Evolutionary conservation across 352 stramenopile genomes (phyloP).

Genomic region (Pythium scleroteichum): DNA sequence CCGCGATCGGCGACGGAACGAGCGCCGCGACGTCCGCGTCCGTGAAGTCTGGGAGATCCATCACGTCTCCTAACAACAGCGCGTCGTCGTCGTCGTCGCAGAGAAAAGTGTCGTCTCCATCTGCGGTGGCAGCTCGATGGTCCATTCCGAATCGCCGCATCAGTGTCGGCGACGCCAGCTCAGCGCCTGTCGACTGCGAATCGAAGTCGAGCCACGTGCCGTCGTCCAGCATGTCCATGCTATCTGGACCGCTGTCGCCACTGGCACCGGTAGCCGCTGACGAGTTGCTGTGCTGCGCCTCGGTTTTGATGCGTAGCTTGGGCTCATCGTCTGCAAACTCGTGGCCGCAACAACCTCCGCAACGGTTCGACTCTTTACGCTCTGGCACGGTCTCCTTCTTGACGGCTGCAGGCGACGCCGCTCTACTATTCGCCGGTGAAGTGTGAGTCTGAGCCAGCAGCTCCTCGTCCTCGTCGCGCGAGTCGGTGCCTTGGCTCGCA

Average conservation of each 20-base stretch:
- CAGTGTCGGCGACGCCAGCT: conserved; percentile 25
- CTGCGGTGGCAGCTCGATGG: conserved; percentile 19
- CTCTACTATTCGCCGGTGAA: background rate
- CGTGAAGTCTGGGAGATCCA: conserved; percentile 25
- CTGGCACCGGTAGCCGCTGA: conserved; percentile 4
- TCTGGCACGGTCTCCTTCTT: conserved; percentile 24
- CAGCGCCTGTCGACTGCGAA: conserved; percentile 9
- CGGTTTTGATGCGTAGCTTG: conserved; percentile 22
- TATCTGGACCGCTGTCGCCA: conserved; percentile 15
- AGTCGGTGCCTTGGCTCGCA: background rate
- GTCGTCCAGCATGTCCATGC: conserved; percentile 31
- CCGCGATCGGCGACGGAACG: conserved; percentile 9
- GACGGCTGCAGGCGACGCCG: background rate
- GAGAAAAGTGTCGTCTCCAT: conserved; percentile 19
- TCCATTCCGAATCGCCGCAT: conserved; percentile 24
- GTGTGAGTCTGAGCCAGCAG: background rate
- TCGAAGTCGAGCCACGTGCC: conserved; percentile 37
- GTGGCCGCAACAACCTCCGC: conserved; percentile 18
- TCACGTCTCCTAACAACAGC: conserved; percentile 14
- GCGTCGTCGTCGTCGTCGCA: conserved; percentile 20
- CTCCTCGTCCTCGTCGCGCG: conserved; percentile 4
- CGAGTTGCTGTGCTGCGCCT: conserved; percentile 9
- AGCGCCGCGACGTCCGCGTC: conserved; percentile 21
- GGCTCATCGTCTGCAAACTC: conserved; percentile 18
- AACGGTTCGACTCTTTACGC: conserved; percentile 19